Base-by-base conservation (phyloP, 768 basidiomycete species). In the Dioszegia aurantiaca region DNA sequence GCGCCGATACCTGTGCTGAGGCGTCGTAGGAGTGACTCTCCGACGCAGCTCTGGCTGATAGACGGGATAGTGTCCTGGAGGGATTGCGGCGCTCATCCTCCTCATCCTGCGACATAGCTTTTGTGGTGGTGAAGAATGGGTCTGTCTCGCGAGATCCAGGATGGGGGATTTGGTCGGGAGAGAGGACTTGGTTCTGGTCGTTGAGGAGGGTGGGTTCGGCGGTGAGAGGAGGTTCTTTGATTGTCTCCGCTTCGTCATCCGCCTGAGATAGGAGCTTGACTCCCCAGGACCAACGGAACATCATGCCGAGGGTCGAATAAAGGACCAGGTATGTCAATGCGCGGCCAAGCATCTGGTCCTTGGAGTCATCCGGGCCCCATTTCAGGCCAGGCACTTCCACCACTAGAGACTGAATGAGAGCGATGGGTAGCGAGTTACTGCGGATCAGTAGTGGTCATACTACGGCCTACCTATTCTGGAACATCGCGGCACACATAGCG, bases 301-400 rank as follows among this genome's bases (percentile, higher is more conserved):
- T 85, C 91, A 94, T 94, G 42, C 95, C 95, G 30, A 98, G 81
- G 0, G 93, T 95, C 58, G 89, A 91, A 75, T 93, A 93, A 21
- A 97, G 81, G 6, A 95, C 89, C 43, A 75, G 54, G 54, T 75
- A 76, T 2, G 75, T 73, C 55, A 76, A 59, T 24, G 75, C 75
- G 8, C 95, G 83, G 28, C 93, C 93, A 28, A 97, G 82, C 89
- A 94, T 97, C 23, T 86, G 85, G 63, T 93, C 83, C 64, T 84
- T 82, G 69, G 84, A 88, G 73, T 98, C 93, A 55, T 88, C 84
- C 2, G 79, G 61, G 9, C 82, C 86, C 90, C 91, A 91, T 68
- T 87, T 87, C 30, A 94, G 81, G 4, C 84, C 85, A 0, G 86
- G 86, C 0, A 94, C 90, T 12, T 88, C 87, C 55, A 87, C 78